These are phyloP conservation scores for Pterocarpus macrocarpus DNA, from an alignment of 306 rosid species.

Conservation along the genomic window DNA sequence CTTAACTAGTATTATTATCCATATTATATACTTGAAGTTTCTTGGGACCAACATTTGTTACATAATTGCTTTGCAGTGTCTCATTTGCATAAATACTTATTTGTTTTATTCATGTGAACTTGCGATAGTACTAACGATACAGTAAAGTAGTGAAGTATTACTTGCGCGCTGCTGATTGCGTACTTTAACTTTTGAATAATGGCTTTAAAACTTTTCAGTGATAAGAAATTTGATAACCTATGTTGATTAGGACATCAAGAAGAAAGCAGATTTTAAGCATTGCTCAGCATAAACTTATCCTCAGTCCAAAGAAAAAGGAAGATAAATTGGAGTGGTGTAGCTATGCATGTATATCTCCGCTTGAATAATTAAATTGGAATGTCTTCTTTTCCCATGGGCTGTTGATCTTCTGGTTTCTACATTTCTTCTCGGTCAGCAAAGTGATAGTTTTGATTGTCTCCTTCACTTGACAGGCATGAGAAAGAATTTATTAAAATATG, in stretches of 20 bases:
- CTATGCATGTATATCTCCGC: slow-evolving; percentile 13
- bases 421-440: slow-evolving; percentile 31
- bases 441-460: slow-evolving; percentile 46
- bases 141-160: neutral
- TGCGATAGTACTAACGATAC: neutral
- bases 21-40: neutral
- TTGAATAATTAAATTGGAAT: slow-evolving; percentile 6
- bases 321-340: neutral
- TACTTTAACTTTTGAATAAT: neutral
- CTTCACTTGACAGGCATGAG: slow-evolving; percentile 73
- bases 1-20: slow-evolving; percentile 6
- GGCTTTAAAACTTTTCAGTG: neutral
- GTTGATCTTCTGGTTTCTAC: slow-evolving; percentile 29
- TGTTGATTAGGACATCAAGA: slow-evolving; percentile 29
- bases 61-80: slow-evolving; percentile 21
- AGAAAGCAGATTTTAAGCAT: slow-evolving; percentile 20
- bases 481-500: slow-evolving; percentile 75
- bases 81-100: neutral
- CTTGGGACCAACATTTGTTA: slow-evolving; percentile 9
- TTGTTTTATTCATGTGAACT: neutral
- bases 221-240: slow-evolving; percentile 31
- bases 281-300: slow-evolving; percentile 14
- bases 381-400: neutral
- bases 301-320: neutral
- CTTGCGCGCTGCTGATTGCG: slow-evolving; percentile 3